These are phyloP conservation scores for Leccinum fuscescens DNA, from an alignment of 1,284 basidiomycete genomes.

Conservation along the genomic window DNA sequence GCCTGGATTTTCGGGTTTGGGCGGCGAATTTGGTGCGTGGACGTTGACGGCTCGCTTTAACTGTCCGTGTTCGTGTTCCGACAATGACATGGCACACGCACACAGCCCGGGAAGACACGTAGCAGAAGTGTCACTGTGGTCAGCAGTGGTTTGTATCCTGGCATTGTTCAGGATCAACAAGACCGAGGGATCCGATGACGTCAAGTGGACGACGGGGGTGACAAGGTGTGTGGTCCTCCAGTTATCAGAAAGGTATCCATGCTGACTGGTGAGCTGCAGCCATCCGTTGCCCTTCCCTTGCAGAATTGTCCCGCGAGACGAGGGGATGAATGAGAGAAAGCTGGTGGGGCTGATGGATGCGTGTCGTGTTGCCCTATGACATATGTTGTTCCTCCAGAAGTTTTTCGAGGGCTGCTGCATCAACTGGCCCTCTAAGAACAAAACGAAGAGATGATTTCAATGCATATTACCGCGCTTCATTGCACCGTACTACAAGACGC, in stretches of 20 bases:
- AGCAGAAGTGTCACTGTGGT: no score
- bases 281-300: not conserved
- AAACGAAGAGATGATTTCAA: not conserved
- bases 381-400: no score
- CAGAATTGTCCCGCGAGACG: not conserved
- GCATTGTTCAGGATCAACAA: slow-evolving; percentile 1
- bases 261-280: no score
- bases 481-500: not conserved
- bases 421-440: not conserved
- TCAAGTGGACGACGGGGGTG: slow-evolving; percentile 12
- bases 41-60: no score
- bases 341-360: not conserved
- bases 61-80: no score
- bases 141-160: no score
- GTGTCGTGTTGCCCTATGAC: no score
- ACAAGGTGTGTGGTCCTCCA: not conserved
- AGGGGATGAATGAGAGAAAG: not conserved
- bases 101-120: no score
- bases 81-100: no score
- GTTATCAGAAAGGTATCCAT: no score
- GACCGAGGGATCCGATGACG: slow-evolving; percentile 8
- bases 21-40: no score
- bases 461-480: not conserved
- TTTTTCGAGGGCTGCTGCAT: no score
- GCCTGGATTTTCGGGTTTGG: not conserved